Base-by-base conservation (phyloP, 2,329 filamentous ascomycete species). In the Gyromitra esculenta region DNA sequence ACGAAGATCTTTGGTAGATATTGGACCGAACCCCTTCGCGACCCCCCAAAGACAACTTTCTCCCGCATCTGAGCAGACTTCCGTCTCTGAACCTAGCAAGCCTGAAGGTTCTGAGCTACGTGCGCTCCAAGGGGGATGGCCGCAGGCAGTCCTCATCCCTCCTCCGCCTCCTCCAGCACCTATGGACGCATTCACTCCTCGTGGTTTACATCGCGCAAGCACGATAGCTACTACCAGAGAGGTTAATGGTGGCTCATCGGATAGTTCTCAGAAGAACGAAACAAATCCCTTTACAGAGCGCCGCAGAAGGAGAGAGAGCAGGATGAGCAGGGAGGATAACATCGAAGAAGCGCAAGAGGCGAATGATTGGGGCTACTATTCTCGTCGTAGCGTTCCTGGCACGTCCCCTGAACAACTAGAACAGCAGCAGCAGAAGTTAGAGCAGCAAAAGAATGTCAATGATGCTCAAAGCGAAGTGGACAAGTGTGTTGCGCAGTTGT, bases 401-500 rank as follows among this genome's bases (percentile, higher is more conserved):
- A 52, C 45, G 11, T 43, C 25, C 50, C 50, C 35, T 13, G 25
- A 31, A 31, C 25, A 31, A 31, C 1, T 31, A 18, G 37, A 60
- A 45, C 37, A 64, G 11, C 25, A 68, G 41, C 2, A 60, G 54
- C 37, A 64, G 11, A 15, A 68, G 41, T 2, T 69, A 35, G 15
- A 70, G 21, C 54, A 59, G 18, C 50, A 31, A 25, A 45, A 65
- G 39, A 41, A 50, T n/a, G 54, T 25, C 2, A 39, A n/a, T 8
- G 35, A 13, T 13, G 13, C 45, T 35, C 50, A 64, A 45, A 70
- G 31, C 31, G 50, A 74, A 48, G 60, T 81, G 41, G 79, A 80
- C n/a, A 65, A 73, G 37, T 81, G 80, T 64, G 76, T 81, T 50
- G 72, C 66, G 11, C 67, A 64, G 8, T 75, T 81, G 67, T 71